These are phyloP conservation scores for Macrophomina pseudophaseolina DNA, from an alignment of 2,329 filamentous ascomycete genomes.

Conservation along the genomic window DNA sequence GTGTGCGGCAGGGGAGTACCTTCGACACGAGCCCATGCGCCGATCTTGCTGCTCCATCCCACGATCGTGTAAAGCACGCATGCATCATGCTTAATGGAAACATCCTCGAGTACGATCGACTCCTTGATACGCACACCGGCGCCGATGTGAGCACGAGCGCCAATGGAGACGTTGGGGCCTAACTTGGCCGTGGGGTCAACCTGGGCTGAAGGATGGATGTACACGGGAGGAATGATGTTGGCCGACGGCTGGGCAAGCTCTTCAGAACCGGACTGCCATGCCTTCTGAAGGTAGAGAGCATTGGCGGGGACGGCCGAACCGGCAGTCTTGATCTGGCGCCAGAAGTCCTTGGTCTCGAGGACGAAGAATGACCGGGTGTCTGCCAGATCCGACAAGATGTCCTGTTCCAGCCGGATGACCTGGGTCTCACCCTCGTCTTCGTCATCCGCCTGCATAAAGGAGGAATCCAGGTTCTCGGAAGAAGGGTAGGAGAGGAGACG, in stretches of 20 bases:
- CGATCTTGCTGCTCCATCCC: slow-evolving; percentile 93
- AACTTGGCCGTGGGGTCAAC: slow-evolving; percentile 96
- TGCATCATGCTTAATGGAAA: slow-evolving; percentile 94
- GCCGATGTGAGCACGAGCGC: slow-evolving; percentile 83
- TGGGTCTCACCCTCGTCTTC: slow-evolving; percentile 81
- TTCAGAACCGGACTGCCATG: slow-evolving; percentile 78
- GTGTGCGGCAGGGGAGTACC: slow-evolving; percentile 86
- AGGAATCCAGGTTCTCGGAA: slow-evolving; percentile 85
- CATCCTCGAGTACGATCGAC: slow-evolving; percentile 91
- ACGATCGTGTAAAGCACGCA: slow-evolving; percentile 96
- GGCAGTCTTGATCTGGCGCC: slow-evolving; percentile 99
- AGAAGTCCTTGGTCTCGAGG: slow-evolving; percentile 98
- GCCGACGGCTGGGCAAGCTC: slow-evolving; percentile 84
- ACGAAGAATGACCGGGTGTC: slow-evolving; percentile 99
- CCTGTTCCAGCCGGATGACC: slow-evolving; percentile 93
- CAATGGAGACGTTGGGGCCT: slow-evolving; percentile 94
- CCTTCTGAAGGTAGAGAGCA: slow-evolving; percentile 93
- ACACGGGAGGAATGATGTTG: slow-evolving; percentile 89
- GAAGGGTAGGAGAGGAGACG: slow-evolving; percentile 94
- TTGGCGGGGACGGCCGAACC: slow-evolving; percentile 97
- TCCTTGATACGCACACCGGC: slow-evolving; percentile 93
- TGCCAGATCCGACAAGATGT: slow-evolving; percentile 92
- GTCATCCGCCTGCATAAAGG: slow-evolving; percentile 66
- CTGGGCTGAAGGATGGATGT: slow-evolving; percentile 88
- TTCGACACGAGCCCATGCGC: slow-evolving; percentile 97